These are phyloP conservation scores for Fusarium hostae DNA, from an alignment of 2,329 filamentous ascomycete species.

Conservation along the genomic window DNA sequence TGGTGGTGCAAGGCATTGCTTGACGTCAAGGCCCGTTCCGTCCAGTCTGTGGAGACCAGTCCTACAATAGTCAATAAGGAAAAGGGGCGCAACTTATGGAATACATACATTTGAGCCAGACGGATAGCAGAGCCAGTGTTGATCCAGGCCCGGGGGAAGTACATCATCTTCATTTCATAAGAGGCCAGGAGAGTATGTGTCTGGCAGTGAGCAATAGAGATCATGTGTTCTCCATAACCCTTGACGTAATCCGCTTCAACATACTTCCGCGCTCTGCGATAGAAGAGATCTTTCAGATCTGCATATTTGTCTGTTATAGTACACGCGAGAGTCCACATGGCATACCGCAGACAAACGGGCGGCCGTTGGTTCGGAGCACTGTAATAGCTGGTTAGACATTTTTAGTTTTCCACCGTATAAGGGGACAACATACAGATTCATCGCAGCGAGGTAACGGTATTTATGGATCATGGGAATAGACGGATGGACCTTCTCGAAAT, in stretches of 20 bases:
- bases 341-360: conserved; percentile 88
- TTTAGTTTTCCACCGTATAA: neutral
- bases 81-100: neutral
- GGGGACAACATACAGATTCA: conserved; percentile 74
- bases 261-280: conserved; percentile 89
- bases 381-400: conserved; percentile 24
- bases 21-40: conserved; percentile 84
- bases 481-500: conserved; percentile 90
- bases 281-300: conserved; percentile 86
- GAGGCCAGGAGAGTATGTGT: conserved; percentile 81
- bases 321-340: conserved; percentile 95
- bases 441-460: conserved; percentile 85
- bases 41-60: conserved; percentile 91
- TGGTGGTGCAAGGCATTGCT: conserved; percentile 86
- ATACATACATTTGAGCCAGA: conserved; percentile 79
- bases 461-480: conserved; percentile 90
- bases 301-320: conserved; percentile 84
- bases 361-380: conserved; percentile 85
- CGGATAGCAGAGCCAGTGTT: conserved; percentile 86
- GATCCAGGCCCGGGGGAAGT: conserved; percentile 95
- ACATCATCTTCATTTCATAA: conserved; percentile 98
- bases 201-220: conserved; percentile 87
- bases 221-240: conserved; percentile 88
- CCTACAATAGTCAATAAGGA: conserved; percentile 64
- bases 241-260: conserved; percentile 90